Base-by-base conservation (phyloP, 2,329 filamentous ascomycete genomes). In the Colletotrichum cuscutae region DNA sequence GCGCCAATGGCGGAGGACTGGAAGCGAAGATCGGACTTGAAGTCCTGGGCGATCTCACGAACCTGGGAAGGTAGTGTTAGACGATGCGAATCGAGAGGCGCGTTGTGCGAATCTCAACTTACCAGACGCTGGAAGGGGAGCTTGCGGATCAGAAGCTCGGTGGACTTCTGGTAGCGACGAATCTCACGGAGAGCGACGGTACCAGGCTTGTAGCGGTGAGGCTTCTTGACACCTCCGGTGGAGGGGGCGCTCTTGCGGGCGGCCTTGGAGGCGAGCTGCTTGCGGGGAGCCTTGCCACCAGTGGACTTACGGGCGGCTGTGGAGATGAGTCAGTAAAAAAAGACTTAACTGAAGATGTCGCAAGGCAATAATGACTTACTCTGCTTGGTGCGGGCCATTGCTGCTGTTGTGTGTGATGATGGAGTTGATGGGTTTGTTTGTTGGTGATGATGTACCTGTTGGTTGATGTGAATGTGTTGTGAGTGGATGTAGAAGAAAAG, bases 211-310 rank as follows among this genome's bases (percentile, higher is more conserved):
- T 94, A 87, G 82, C 94, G 90, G 88, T 95, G 94, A 86, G 94
- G 94, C 93, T 97, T 97, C 94, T 97, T 97, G 91, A 96, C 94
- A 92, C 94, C 94, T 81, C 96, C 97, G 85, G 97, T 98, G 76
- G 95, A 98, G 80, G 97, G 97, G 75, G 97, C 96, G 81, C 93
- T 95, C 93, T 99, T 99, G 89, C 97, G 95, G 82, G 97, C 96
- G 79, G 96, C 97, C 94, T 98, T 98, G 90, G 95, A 98, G 81
- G 96, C 96, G 83, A 98, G 95, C 92, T 98, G 95, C 94, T 99
- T 99, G 87, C 91, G 90, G 76, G 91, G 91, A 79, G 91, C 91
- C 89, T 93, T 93, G 89, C 91, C 91, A 91, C 91, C 91, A 80
- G 91, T 93, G 85, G 91, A 93, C 90, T 98, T 92, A 83, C 91